Evolutionary conservation across 2,329 filamentous ascomycete species (phyloP).

Genomic region (Hortaea sp.): DNA sequence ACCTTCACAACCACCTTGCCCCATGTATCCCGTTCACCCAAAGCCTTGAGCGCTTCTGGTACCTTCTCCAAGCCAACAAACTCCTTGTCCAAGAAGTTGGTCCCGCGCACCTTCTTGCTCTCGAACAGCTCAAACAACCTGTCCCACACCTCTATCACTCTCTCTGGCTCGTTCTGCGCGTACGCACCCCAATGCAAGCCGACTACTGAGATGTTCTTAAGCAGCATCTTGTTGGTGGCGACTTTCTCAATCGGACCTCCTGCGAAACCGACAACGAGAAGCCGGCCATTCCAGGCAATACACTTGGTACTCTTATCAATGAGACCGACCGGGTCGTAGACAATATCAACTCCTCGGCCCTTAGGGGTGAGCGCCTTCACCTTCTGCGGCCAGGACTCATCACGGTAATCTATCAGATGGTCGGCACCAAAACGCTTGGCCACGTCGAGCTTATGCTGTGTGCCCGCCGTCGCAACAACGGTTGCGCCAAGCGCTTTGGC

Average conservation of each 20-base stretch:
- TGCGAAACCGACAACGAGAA: slow-evolving; percentile 84
- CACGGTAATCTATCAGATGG: slow-evolving; percentile 66
- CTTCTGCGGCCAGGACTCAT: slow-evolving; percentile 50
- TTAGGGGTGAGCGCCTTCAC: slow-evolving; percentile 72
- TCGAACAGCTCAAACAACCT: slow-evolving; percentile 70
- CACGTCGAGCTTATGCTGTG: slow-evolving; percentile 66
- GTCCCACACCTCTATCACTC: slow-evolving; percentile 65
- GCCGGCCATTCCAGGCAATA: slow-evolving; percentile 81
- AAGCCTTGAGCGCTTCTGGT: slow-evolving; percentile 61
- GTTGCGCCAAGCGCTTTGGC: slow-evolving; percentile 86
- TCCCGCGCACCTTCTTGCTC: slow-evolving; percentile 69
- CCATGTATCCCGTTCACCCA: slow-evolving; percentile 80
- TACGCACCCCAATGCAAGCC: slow-evolving; percentile 91
- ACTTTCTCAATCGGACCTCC: slow-evolving; percentile 82
- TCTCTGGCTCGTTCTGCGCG: slow-evolving; percentile 59
- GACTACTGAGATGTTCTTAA: slow-evolving; percentile 88
- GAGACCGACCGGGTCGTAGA: slow-evolving; percentile 88
- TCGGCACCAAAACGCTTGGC: slow-evolving; percentile 77
- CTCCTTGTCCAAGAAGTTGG: slow-evolving; percentile 69
- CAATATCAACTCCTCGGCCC: slow-evolving; percentile 71
- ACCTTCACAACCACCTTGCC: slow-evolving; percentile 91
- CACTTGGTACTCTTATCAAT: slow-evolving; percentile 85
- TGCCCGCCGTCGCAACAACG: slow-evolving; percentile 87
- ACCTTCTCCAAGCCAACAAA: slow-evolving; percentile 76
- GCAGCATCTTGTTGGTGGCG: slow-evolving; percentile 78